Evolutionary conservation across 768 basidiomycete species (phyloP).

Genomic region (Russula foetens): DNA sequence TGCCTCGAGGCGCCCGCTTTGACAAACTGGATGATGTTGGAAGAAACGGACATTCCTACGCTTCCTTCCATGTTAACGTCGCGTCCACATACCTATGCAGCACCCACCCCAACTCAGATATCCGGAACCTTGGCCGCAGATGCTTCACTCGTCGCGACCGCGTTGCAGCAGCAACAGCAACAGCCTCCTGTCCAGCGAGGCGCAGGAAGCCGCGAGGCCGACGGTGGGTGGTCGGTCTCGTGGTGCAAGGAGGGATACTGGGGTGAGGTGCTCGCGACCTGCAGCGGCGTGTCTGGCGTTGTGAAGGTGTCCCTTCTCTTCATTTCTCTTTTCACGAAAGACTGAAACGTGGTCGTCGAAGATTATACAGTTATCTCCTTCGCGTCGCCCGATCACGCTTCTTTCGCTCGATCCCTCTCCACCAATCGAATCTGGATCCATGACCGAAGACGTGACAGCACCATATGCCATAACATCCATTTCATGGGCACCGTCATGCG

Average conservation of each 20-base stretch:
- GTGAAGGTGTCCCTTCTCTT: slow-evolving; percentile 50
- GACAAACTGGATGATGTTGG: slow-evolving; percentile 63
- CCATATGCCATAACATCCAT: slow-evolving; percentile 71
- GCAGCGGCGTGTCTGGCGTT: slow-evolving; percentile 60
- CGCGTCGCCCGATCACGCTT: slow-evolving; percentile 56
- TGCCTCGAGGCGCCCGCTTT: slow-evolving; percentile 70
- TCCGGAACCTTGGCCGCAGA: slow-evolving; percentile 37
- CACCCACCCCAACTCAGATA: slow-evolving; percentile 68
- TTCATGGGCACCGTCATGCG: slow-evolving; percentile 91
- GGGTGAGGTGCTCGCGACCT: slow-evolving; percentile 83
- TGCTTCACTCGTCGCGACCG: slow-evolving; percentile 57
- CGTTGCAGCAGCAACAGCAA: slow-evolving; percentile 43
- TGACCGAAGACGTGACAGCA: slow-evolving; percentile 30
- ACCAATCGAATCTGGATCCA: slow-evolving; percentile 24
- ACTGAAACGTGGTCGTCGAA: slow-evolving; percentile 25
- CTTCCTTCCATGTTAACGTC: slow-evolving; percentile 41
- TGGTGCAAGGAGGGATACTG: slow-evolving; percentile 97
- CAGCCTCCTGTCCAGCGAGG: slow-evolving; percentile 32
- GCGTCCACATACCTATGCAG: slow-evolving; percentile 46
- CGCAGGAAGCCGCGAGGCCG: slow-evolving; percentile 64
- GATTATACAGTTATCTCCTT: slow-evolving; percentile 69
- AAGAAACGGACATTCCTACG: slow-evolving; percentile 66
- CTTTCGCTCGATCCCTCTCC: slow-evolving; percentile 52
- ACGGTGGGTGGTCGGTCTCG: slow-evolving; percentile 87
- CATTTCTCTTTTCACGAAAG: neutral